Evolutionary conservation across 2,329 filamentous ascomycete species (phyloP), one percentile per base, ranked within the genome.

Genomic region (Botryosphaeria dothidea): DNA sequence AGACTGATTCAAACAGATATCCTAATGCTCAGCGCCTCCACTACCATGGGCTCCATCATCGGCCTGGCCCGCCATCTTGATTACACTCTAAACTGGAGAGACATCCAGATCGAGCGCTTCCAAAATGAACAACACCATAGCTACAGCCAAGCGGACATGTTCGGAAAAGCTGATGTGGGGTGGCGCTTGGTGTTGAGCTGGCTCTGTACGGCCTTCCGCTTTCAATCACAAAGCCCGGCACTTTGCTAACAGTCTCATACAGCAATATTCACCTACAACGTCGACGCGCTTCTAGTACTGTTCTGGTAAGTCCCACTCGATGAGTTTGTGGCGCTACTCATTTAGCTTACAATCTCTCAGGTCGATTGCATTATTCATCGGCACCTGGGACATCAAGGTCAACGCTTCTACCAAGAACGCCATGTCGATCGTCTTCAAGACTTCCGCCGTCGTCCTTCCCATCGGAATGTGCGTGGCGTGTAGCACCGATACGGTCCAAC

Each of bases 51-150:
- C 23, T 31, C 54, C 21, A 34, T 38, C 25, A 9, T 52, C 45
- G 49, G 56, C 19, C 49, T 65, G 31, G 31, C 52, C 29, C 43
- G 54, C 19, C 45, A 65, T 46, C 36, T 65, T 19, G 63, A 65
- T 13, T 65, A 61, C 23, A 61, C 46, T 25, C 25, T 65, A 9
- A 65, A 65, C 56, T 65, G 63, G 63, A 60, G 54, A 54, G n/a
- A 43, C 19, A 65, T 65, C 25, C 46, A 51, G 34, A 52, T 45
- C 34, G 29, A 65, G 27, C 63, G 63, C 23, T 65, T 38, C 5
- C 9, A 51, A 7, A 25, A 52, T 25, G 46, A 46, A 25, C 54
- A 52, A 3, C 45, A 54, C 17, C 46, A 41, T 8, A 43, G 34
- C 6, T 52, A 60, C 25, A 58, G 45, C 25, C 31, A 58, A 8